phyloP scores from a whole-genome alignment of 768 basidiomycete genomes.

The Pisolithus orientalis region DNA sequence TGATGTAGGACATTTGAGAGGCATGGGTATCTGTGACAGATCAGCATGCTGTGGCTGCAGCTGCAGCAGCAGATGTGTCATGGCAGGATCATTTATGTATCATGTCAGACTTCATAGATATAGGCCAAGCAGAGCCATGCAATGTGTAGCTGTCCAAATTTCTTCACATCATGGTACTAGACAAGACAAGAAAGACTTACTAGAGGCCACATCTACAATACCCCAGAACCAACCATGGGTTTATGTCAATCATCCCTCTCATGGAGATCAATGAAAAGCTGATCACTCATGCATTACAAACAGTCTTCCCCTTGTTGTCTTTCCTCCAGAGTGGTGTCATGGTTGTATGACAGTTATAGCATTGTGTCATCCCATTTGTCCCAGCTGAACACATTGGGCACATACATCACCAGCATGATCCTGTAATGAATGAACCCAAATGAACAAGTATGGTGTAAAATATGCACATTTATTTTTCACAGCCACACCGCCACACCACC shows the following conservation, averaged over 20 bases:
- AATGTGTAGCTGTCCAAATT: conserved; percentile 55
- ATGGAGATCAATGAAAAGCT: conserved; percentile 5
- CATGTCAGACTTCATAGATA: conserved; percentile 88
- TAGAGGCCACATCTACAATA: too few species aligned
- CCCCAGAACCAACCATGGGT: too few species aligned
- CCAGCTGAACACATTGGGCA: conserved; percentile 2
- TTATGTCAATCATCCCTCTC: too few species aligned
- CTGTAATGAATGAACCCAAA: too few species aligned
- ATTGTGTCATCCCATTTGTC: conserved; percentile 54
- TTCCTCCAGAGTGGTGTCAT: conserved; percentile 88
- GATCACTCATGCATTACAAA: conserved; percentile 76
- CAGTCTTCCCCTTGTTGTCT: conserved; percentile 86
- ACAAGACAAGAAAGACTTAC: conserved; percentile 27
- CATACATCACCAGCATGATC: conserved; percentile 61
- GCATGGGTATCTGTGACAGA: conserved; percentile 24
- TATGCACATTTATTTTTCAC: too few species aligned
- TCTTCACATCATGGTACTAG: conserved; percentile 2
- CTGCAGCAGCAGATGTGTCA: conserved; percentile 51
- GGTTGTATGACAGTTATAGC: conserved; percentile 86
- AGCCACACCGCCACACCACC: too few species aligned
- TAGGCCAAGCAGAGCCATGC: conserved; percentile 80
- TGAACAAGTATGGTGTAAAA: too few species aligned
- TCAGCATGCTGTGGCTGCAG: conserved; percentile 60
- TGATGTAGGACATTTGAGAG: too few species aligned
- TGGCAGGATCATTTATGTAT: conserved; percentile 84